phyloP scores from a whole-genome alignment of 2,329 filamentous ascomycete genomes.

The Xylaria arbuscula region DNA sequence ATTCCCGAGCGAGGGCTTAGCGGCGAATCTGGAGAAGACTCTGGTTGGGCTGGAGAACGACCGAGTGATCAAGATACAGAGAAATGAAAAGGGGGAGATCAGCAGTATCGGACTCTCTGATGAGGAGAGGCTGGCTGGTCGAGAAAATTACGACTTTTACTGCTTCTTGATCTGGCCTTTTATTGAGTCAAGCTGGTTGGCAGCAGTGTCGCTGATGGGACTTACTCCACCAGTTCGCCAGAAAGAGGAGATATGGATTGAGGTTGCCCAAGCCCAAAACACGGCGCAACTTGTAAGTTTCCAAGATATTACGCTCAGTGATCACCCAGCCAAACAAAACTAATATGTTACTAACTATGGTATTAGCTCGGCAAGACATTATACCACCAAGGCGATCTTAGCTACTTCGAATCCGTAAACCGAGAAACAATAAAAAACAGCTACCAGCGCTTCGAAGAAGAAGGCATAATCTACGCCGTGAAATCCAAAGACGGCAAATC shows the following conservation, averaged over 20 bases:
- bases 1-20: conserved; percentile 87
- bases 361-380: conserved; percentile 88
- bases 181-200: conserved; percentile 93
- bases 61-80: conserved; percentile 76
- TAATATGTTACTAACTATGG: conserved; percentile 36
- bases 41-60: conserved; percentile 82
- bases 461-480: conserved; percentile 83
- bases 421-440: conserved; percentile 97
- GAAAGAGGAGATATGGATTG: conserved; percentile 80
- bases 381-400: conserved; percentile 96
- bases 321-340: too few species aligned
- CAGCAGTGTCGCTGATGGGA: conserved; percentile 87
- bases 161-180: conserved; percentile 99
- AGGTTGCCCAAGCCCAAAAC: conserved; percentile 80
- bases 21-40: conserved; percentile 82
- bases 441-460: conserved; percentile 87
- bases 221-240: conserved; percentile 75
- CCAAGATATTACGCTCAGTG: background rate
- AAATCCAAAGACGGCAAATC: conserved; percentile 74
- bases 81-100: conserved; percentile 67
- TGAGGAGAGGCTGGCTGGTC: conserved; percentile 78
- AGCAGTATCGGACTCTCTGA: conserved; percentile 78
- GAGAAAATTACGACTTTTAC: conserved; percentile 98
- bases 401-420: conserved; percentile 98
- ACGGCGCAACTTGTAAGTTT: conserved; percentile 78